Base-by-base conservation (phyloP, 768 basidiomycete genomes). In the Boletus rubroflammeus region DNA sequence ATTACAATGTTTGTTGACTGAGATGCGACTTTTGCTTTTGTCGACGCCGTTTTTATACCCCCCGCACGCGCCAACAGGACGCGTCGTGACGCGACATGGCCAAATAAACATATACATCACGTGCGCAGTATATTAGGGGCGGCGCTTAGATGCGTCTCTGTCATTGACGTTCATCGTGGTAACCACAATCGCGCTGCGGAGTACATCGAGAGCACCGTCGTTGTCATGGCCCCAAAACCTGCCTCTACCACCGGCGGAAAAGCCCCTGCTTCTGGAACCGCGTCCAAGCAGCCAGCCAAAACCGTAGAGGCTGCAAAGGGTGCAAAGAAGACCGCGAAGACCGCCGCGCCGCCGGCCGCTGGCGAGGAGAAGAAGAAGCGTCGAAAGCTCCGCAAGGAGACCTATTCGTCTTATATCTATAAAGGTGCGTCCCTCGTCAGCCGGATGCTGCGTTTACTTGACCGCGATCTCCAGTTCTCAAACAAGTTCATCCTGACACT, bases 401-500 rank as follows among this genome's bases (percentile, higher is more conserved):
- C 91, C 6, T 95, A 93, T 77, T 89, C 90, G 31, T 91, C 91
- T 4, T 94, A 95, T 77, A 90, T 93, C 70, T 91, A 90, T 77
- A 91, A 90, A 73, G 90, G 90, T 87, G 51, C n/a, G 66, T 61
- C n/a, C 6, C 14, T 40, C 43, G 42, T 21, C 13, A 1, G 40
- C 31, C 0, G 15, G 39, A 25, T 41, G 41, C n/a, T 51, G 47
- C 28, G 10, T 39, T 35, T 25, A 13, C 23, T 26, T 58, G 17
- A 62, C 38, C n/a, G 17, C 39, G 25, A 34, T 60, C 43, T 38
- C 19, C 21, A 93, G 93, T 95, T 64, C 83, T 96, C 58, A 93
- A 92, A 76, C 93, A 98, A 78, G 95, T 98, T 55, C 96, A 98
- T 79, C 93, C 95, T 48, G 96, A 98, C 68, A 98, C 93, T 47